phyloP scores from a whole-genome alignment of 257 asterid genomes.

The Anisodus acutangulus region DNA sequence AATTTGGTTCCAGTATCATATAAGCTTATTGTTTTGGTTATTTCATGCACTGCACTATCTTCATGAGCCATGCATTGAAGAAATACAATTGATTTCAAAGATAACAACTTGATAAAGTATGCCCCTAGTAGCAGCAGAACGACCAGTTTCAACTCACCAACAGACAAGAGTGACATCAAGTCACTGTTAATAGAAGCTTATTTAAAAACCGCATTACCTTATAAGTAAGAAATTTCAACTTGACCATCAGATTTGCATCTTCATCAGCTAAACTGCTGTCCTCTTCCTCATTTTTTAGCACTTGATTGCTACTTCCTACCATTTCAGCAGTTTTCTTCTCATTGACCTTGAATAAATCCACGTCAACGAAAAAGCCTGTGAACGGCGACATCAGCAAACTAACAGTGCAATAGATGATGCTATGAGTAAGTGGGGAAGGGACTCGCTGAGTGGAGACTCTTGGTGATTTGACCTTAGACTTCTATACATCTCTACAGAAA shows the following conservation, averaged over 20 bases:
- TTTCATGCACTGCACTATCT: not conserved
- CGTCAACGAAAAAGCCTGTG: constrained; percentile 90
- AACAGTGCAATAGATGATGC: not conserved
- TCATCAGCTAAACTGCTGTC: constrained; percentile 78
- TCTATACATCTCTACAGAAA: not conserved
- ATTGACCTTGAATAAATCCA: constrained; percentile 75
- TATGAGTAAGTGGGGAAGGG: not conserved
- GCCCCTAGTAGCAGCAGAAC: not conserved
- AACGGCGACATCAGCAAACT: constrained; percentile 39
- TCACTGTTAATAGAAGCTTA: not conserved
- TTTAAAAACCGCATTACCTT: constrained; percentile 55
- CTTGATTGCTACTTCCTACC: constrained; percentile 41
- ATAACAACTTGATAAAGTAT: not conserved
- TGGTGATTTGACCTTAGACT: not conserved
- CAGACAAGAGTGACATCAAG: not conserved
- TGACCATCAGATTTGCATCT: constrained; percentile 98
- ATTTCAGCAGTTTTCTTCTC: constrained; percentile 57
- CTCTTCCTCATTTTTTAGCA: constrained; percentile 41
- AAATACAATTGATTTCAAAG: not conserved
- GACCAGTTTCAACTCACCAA: constrained; percentile 14
- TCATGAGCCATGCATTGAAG: constrained; percentile 13
- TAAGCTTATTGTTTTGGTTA: not conserved
- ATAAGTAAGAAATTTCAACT: constrained; percentile 92
- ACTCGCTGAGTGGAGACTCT: no score
- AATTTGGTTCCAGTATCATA: not conserved